Base-by-base conservation (phyloP, 1,139 yeast genomes). In the Geotrichum klebahnii region DNA sequence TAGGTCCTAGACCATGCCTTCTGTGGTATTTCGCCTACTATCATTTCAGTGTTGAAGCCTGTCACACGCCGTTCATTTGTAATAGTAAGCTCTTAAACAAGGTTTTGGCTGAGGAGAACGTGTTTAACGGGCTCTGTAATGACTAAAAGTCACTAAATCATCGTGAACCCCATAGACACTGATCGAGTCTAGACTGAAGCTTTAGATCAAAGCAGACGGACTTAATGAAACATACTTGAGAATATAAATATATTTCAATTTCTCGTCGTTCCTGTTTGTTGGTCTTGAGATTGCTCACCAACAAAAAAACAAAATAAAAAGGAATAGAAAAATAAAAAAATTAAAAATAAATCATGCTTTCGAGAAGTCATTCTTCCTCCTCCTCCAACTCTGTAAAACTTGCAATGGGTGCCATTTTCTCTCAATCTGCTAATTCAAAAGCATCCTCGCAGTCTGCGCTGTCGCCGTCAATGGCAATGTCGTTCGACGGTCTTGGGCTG, bases 401-500 rank as follows among this genome's bases (percentile, higher is more conserved):
- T 22, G 32, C 19, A 14, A 48, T 48, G 51, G 51, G 51, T 10
- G 47, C 32, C 16, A 10, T 34, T 6, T 22, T 43, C 9, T 48
- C 51, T 9, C 37, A 31, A 14, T 38, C 44, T 22, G 47, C 44
- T 14, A 36, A 42, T 17, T n/a, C n/a, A 3, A 19, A n/a, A 22
- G 22, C 22, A 29, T n/a, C 10, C 5, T 28, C 33, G 10, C 6
- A 19, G 14, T 24, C 26, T 23, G 8, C 12, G 19, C 31, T n/a
- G 33, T 14, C 16, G n/a, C n/a, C n/a, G n/a, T n/a, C n/a, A n/a
- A n/a, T n/a, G 29, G 20, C 42, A 14, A 10, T 12, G 2, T 33
- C 49, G 10, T 52, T 57, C 31, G 59, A 57, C 22, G 59, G 59
- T 6, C 44, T 55, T 2, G 54, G 55, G 5, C 40, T 48, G 14